Evolutionary conservation across 2,329 filamentous ascomycete species (phyloP).

Genomic region (Verticillium tricorpus): DNA sequence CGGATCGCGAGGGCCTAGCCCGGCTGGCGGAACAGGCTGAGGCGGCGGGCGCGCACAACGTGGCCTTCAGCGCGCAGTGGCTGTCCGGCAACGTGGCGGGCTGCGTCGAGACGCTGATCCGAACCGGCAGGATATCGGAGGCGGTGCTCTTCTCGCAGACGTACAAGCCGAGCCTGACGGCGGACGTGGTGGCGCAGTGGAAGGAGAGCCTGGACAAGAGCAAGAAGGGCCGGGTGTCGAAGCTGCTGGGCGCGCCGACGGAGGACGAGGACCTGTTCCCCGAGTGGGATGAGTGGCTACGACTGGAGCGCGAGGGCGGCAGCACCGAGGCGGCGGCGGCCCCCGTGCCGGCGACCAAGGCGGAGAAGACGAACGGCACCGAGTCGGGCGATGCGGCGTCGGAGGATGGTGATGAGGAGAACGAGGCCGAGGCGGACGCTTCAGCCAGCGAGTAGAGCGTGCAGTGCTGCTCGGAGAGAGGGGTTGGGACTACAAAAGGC

Average conservation of each 20-base stretch:
- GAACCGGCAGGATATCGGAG: constrained; percentile 77
- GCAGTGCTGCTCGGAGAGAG: constrained; percentile 5
- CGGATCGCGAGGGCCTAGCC: constrained; percentile 69
- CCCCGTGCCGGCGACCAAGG: constrained; percentile 6
- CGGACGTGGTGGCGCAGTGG: constrained; percentile 69
- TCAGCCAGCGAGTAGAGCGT: constrained; percentile 16
- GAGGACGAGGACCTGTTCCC: constrained; percentile 88
- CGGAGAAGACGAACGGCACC: constrained; percentile 15
- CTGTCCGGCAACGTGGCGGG: constrained; percentile 76
- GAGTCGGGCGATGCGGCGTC: constrained; percentile 16
- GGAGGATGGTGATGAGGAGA: constrained; percentile 18
- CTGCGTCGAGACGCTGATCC: constrained; percentile 73
- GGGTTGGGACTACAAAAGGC: constrained; percentile 12
- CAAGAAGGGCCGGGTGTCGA: constrained; percentile 80
- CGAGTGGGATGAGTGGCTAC: constrained; percentile 89
- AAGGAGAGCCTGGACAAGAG: constrained; percentile 77
- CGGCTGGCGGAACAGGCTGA: constrained; percentile 71
- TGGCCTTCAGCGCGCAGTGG: constrained; percentile 90
- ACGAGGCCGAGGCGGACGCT: constrained; percentile 19
- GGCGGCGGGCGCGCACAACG: constrained; percentile 77
- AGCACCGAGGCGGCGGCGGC: constrained; percentile 26
- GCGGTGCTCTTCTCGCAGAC: constrained; percentile 91
- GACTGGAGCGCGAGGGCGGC: constrained; percentile 69
- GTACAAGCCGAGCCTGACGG: constrained; percentile 79
- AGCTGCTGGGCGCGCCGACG: constrained; percentile 76